phyloP scores from a whole-genome alignment of 768 basidiomycete species.

The Suillus brevipes region DNA sequence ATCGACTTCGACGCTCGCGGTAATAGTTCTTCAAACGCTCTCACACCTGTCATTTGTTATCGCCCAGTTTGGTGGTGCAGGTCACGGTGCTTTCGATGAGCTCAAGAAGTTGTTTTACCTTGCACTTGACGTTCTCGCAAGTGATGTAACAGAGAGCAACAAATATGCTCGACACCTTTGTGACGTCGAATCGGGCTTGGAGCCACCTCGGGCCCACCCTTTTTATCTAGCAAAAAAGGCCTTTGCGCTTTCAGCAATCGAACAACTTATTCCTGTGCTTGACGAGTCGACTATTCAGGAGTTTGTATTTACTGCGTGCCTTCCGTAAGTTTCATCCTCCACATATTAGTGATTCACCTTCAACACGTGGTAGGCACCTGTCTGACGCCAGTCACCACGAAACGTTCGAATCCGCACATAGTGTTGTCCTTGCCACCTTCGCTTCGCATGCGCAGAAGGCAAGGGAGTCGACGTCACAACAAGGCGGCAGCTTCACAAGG shows the following conservation, averaged over 20 bases:
- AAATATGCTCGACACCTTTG: conserved; percentile 41
- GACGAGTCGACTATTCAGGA: conserved; percentile 52
- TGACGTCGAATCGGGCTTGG: conserved; percentile 28
- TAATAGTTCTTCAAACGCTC: conserved; percentile 54
- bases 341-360: background rate
- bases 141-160: conserved; percentile 36
- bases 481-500: conserved; percentile 44
- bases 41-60: conserved; percentile 75
- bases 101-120: conserved; percentile 76
- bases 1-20: conserved; percentile 51
- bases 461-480: conserved; percentile 10
- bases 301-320: conserved; percentile 58
- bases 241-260: conserved; percentile 71
- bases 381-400: conserved; percentile 60
- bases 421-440: conserved; percentile 76
- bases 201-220: conserved; percentile 24
- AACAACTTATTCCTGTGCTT: conserved; percentile 72
- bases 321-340: conserved; percentile 52
- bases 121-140: conserved; percentile 69
- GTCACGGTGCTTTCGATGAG: conserved; percentile 61
- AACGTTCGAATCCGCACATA: conserved; percentile 86
- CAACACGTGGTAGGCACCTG: conserved; percentile 49
- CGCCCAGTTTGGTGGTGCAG: conserved; percentile 72
- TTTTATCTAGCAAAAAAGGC: conserved; percentile 44
- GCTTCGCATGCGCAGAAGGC: conserved; percentile 52